Conservation (phyloP, 2,329 filamentous ascomycete species). For the Ophiostoma angusticollis region DNA sequence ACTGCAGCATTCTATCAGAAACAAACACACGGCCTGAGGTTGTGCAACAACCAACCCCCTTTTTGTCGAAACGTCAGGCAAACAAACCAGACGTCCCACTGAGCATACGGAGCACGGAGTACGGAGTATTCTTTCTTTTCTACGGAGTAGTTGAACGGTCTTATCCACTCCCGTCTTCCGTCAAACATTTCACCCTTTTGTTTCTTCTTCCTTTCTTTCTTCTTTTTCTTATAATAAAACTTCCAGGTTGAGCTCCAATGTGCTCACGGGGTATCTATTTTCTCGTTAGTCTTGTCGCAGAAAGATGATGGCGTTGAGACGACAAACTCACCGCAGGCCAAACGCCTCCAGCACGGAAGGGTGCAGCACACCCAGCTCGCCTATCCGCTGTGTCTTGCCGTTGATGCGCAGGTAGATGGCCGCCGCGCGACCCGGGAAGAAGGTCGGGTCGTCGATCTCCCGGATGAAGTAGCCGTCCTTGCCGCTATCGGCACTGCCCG, state of each 20-base stretch:
- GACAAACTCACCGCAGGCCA: slow-evolving; percentile 57
- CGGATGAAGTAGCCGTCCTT: slow-evolving; percentile 85
- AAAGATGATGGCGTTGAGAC: no score
- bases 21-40: no score
- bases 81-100: no score
- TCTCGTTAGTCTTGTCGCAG: not conserved
- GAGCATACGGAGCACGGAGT: no score
- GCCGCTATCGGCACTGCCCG: slow-evolving; percentile 27
- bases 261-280: slow-evolving; percentile 73
- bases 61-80: no score
- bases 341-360: slow-evolving; percentile 88
- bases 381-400: slow-evolving; percentile 65
- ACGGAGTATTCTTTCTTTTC: no score
- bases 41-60: not conserved
- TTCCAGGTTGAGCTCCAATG: slow-evolving; percentile 88
- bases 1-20: no score
- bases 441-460: slow-evolving; percentile 80
- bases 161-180: no score
- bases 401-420: slow-evolving; percentile 65
- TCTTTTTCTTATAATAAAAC: slow-evolving; percentile 55
- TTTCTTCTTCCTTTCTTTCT: not conserved
- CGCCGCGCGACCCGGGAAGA: slow-evolving; percentile 81
- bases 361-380: slow-evolving; percentile 87
- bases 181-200: no score
- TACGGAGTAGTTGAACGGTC: no score